These are phyloP conservation scores for Tolypocladium amazonense DNA, from an alignment of 2,329 filamentous ascomycete genomes.

Conservation along the genomic window DNA sequence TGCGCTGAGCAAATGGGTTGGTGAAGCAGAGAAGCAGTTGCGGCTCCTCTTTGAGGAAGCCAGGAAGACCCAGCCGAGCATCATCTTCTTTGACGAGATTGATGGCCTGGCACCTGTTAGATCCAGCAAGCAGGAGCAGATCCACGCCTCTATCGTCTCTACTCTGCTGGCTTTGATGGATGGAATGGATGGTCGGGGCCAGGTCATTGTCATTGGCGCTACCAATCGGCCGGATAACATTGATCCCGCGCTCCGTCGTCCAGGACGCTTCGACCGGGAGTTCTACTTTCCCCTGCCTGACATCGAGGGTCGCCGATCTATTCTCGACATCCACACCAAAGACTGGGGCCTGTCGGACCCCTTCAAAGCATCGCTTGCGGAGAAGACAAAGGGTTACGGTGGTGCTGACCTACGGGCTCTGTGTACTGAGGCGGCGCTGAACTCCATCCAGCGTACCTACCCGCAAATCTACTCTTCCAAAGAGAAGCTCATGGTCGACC, in stretches of 20 bases:
- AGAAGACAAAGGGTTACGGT: constrained; percentile 90
- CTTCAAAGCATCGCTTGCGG: constrained; percentile 77
- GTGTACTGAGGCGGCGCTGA: constrained; percentile 91
- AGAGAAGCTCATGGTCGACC: constrained; percentile 82
- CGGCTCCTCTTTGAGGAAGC: constrained; percentile 92
- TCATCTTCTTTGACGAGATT: constrained; percentile 99
- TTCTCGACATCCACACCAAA: constrained; percentile 90
- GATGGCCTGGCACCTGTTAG: constrained; percentile 91
- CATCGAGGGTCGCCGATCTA: constrained; percentile 66
- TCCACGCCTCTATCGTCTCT: constrained; percentile 94
- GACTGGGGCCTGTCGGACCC: constrained; percentile 74
- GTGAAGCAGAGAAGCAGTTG: constrained; percentile 92
- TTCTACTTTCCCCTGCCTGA: constrained; percentile 96
- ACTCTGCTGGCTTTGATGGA: constrained; percentile 93
- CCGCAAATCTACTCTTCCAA: constrained; percentile 91
- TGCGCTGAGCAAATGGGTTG: constrained; percentile 96
- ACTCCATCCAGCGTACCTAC: constrained; percentile 89
- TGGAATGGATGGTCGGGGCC: constrained; percentile 94
- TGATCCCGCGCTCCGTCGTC: constrained; percentile 86
- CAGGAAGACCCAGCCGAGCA: constrained; percentile 89
- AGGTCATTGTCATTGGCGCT: constrained; percentile 98
- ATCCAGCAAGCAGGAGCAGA: constrained; percentile 97
- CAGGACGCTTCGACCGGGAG: constrained; percentile 91
- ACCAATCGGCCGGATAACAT: constrained; percentile 96
- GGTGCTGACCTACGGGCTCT: constrained; percentile 90